Percentiles rank a stretch among this genome's conserved stretches.
Evolutionary conservation across 2,329 filamentous ascomycete species (phyloP).

Genomic region (Exserohilum turcica): DNA sequence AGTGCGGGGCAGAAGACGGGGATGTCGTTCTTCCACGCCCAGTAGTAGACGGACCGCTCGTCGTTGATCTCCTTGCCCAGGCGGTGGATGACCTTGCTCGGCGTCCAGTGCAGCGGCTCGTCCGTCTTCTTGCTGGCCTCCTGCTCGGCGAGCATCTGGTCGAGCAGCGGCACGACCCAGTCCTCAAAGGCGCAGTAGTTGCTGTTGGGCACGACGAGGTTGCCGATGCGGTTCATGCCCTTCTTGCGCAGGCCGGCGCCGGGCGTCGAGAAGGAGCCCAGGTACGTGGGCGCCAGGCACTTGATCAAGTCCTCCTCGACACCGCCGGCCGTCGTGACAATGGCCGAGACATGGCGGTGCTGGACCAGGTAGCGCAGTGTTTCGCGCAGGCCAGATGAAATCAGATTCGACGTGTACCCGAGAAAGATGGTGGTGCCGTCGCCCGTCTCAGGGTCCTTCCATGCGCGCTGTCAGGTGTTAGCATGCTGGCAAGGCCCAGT

Average conservation of each 20-base stretch:
- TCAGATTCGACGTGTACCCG: slow-evolving; percentile 96
- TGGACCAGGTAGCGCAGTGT: slow-evolving; percentile 91
- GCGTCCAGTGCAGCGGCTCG: slow-evolving; percentile 85
- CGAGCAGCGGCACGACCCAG: slow-evolving; percentile 95
- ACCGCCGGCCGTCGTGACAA: slow-evolving; percentile 94
- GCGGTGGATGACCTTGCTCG: slow-evolving; percentile 86
- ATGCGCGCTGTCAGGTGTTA: slow-evolving; percentile 65
- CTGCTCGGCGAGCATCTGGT: slow-evolving; percentile 91
- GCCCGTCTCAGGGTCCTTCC: slow-evolving; percentile 78
- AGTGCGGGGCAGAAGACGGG: slow-evolving; percentile 96
- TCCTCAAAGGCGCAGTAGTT: slow-evolving; percentile 99
- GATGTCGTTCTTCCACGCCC: slow-evolving; percentile 96
- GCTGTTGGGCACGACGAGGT: slow-evolving; percentile 91
- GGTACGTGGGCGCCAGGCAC: slow-evolving; percentile 91
- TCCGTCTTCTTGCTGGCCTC: slow-evolving; percentile 73
- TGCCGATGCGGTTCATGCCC: slow-evolving; percentile 94
- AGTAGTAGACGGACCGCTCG: slow-evolving; percentile 90
- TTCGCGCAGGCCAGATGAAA: slow-evolving; percentile 91
- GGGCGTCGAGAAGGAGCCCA: slow-evolving; percentile 79
- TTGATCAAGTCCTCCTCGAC: slow-evolving; percentile 99
- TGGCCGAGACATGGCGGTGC: slow-evolving; percentile 87
- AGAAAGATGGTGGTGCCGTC: slow-evolving; percentile 91
- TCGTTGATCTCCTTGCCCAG: slow-evolving; percentile 94
- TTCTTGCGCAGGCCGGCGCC: slow-evolving; percentile 80
- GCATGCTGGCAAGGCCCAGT: slow-evolving; percentile 34